A percentile compares a stretch with the other conserved stretches of the same genome.
These are phyloP conservation scores for Bretschneidera sinensis DNA, from an alignment of 345 rosid genomes.

Conservation along the genomic window DNA sequence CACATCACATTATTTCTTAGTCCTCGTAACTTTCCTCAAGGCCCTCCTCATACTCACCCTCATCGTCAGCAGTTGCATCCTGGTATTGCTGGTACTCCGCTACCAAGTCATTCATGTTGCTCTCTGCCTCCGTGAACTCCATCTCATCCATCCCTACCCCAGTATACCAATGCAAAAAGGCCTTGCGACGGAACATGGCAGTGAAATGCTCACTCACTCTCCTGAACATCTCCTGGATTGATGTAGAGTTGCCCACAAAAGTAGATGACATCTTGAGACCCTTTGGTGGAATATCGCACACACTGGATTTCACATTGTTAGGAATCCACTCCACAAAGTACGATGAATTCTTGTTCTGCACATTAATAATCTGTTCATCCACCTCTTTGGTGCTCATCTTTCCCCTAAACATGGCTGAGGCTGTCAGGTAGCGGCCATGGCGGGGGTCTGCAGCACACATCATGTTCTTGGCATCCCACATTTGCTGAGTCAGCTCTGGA, in stretches of 20 bases:
- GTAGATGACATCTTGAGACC: constrained; percentile 45
- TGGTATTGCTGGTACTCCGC: constrained; percentile 96
- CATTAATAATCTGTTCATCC: constrained; percentile 90
- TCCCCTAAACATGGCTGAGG: constrained; percentile 95
- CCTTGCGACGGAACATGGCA: constrained; percentile 95
- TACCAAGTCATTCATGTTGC: constrained; percentile 95
- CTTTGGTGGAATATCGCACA: constrained; percentile 43
- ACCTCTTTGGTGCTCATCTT: constrained; percentile 99
- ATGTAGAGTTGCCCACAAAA: constrained; percentile 71
- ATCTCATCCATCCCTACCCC: constrained; percentile 99
- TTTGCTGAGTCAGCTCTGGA: constrained; percentile 52
- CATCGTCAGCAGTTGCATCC: constrained; percentile 91
- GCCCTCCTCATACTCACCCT: constrained; percentile 69
- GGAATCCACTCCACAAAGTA: constrained; percentile 99
- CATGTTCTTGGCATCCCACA: constrained; percentile 99
- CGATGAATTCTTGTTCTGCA: constrained; percentile 96
- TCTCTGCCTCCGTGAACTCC: constrained; percentile 98
- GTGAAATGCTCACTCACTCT: constrained; percentile 99
- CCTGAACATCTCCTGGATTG: constrained; percentile 97
- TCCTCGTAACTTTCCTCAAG: constrained; percentile 34
- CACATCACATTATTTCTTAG: no score
- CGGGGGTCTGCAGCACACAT: constrained; percentile 99
- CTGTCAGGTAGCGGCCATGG: constrained; percentile 95
- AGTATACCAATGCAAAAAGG: constrained; percentile 95
- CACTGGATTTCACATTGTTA: constrained; percentile 46